Evolutionary conservation across 306 rosid species (phyloP), one percentile per base, ranked within the genome.

Genomic region (Bauhinia variegata): DNA sequence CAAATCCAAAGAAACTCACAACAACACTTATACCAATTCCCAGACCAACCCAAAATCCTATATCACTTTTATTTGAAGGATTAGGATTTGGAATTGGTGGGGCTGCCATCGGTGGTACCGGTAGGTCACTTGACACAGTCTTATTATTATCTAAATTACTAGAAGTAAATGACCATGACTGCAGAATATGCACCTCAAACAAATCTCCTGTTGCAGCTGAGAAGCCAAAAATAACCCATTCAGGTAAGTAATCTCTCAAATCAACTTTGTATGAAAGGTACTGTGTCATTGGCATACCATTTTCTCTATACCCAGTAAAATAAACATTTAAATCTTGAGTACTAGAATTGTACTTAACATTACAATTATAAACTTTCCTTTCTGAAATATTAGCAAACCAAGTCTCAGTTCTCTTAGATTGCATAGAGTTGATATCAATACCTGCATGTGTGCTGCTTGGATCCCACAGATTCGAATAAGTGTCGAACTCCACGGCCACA

Each of bases 401-500:
- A 13, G 50, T 12, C 16, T 42, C 50, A 11, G 15, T 11, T 44
- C 13, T n/a, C 5, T 11, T 44, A n/a, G 50, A 44, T n/a, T n/a
- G 0, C 50, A 44, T n/a, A 44, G 50, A 44, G 50, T 44, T 44
- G 12, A 78, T 18, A 43, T 78, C 50, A 32, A 78, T 73, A 16
- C 83, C 79, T 32, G 73, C 76, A 33, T 73, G 79, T 38, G 19
- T 41, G 0, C 15, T 7, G 0, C 10, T 18, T 4, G 58, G 68
- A 34, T 78, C 83, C 41, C 36, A 73, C 1, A 0, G 0, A 38
- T 47, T 38, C 1, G 11, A 48, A 10, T 12, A 73, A 50, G 69
- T 73, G 16, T 78, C 83, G 9, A 73, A 78, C 58, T 78, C 83
- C 7, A 73, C 57, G 0, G 68, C 83, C 4, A 73, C 63, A 49